These are phyloP conservation scores for Fusarium longipes DNA, from an alignment of 2,329 filamentous ascomycete species.

Conservation along the genomic window DNA sequence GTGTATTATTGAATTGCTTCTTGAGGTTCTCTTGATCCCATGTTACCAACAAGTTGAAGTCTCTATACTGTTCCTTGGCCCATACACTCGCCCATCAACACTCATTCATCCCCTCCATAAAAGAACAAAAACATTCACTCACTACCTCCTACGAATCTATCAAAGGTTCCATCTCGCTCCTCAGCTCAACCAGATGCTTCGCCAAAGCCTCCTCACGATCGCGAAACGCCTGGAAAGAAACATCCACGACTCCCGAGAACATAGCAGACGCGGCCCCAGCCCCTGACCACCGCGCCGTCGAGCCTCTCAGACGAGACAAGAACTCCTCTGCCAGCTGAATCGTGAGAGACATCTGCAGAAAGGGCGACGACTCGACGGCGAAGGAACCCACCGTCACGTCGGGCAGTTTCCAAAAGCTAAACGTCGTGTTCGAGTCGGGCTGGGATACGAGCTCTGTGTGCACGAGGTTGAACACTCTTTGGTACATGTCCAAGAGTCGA, in stretches of 20 bases:
- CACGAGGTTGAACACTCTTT: constrained; percentile 54
- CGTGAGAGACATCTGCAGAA: constrained; percentile 57
- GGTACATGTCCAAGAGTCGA: constrained; percentile 55
- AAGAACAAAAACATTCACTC: background rate
- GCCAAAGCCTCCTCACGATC: constrained; percentile 51
- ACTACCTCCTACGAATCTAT: constrained; percentile 43
- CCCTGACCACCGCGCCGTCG: constrained; percentile 48
- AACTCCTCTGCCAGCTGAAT: constrained; percentile 58
- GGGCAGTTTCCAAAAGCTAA: constrained; percentile 55
- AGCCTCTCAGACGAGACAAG: constrained; percentile 50
- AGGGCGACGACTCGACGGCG: constrained; percentile 53
- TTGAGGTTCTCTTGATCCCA: constrained; percentile 2
- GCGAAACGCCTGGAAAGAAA: constrained; percentile 48
- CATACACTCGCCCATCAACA: background rate
- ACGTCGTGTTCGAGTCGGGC: constrained; percentile 44
- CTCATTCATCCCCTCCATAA: background rate
- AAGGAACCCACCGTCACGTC: constrained; percentile 56
- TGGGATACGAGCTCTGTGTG: constrained; percentile 48
- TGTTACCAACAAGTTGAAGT: constrained; percentile 6
- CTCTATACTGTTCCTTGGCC: constrained; percentile 14
- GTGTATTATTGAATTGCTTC: constrained; percentile 34
- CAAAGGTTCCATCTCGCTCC: constrained; percentile 50
- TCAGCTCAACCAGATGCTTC: constrained; percentile 49
- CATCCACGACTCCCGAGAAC: constrained; percentile 50
- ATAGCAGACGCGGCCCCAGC: constrained; percentile 46